phyloP scores from a whole-genome alignment of 1,284 basidiomycete genomes.

The Tetrapyrgos nigripes region DNA sequence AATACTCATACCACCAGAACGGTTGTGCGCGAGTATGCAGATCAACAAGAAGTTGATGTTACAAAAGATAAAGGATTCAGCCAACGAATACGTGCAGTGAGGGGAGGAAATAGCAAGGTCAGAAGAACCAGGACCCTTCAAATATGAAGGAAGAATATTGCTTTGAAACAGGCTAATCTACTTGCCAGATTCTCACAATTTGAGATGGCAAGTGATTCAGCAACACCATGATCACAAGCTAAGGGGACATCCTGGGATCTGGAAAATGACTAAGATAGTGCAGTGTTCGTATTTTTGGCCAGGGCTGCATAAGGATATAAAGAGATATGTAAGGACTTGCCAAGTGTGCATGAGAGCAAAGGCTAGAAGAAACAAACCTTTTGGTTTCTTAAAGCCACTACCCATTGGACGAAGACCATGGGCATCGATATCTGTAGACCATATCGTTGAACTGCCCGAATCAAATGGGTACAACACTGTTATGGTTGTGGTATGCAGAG shows the following conservation, averaged over 20 bases:
- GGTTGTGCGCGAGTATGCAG: not conserved
- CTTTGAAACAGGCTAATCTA: constrained; percentile 7
- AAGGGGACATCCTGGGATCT: constrained; percentile 37
- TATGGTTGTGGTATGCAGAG: constrained; percentile 30
- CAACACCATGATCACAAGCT: constrained; percentile 12
- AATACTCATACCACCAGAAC: not conserved
- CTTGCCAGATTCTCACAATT: constrained; percentile 7
- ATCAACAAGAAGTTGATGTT: not conserved
- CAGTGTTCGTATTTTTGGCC: constrained; percentile 28
- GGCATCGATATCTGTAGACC: constrained; percentile 7
- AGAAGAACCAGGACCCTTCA: not conserved
- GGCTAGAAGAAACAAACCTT: not conserved
- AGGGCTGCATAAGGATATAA: not conserved
- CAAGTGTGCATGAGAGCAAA: not conserved
- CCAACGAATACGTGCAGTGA: not conserved
- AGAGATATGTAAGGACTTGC: not conserved
- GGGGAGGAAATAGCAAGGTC: not conserved
- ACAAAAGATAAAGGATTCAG: not conserved
- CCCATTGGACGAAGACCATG: too few relatives aligned
- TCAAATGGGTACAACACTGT: constrained; percentile 34
- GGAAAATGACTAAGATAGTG: constrained; percentile 31
- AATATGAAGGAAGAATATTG: constrained; percentile 23
- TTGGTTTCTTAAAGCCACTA: not conserved
- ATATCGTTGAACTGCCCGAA: constrained; percentile 33
- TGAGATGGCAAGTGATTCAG: not conserved